These are phyloP conservation scores for Penicillium decumbens DNA, from an alignment of 2,329 filamentous ascomycete genomes.

Conservation along the genomic window DNA sequence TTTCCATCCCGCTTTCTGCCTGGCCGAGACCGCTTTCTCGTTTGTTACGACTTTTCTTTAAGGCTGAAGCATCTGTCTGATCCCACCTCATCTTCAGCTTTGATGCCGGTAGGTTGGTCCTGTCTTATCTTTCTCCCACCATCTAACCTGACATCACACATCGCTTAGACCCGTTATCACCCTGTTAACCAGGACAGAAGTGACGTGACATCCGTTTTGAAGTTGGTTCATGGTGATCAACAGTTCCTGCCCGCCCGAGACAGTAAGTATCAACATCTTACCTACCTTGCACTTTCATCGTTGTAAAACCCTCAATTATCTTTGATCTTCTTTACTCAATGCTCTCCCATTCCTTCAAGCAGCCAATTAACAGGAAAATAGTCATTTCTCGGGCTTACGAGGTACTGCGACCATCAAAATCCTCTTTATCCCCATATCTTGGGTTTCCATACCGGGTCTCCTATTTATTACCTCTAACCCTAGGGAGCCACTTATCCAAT, in stretches of 20 bases:
- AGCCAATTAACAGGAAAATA: not conserved
- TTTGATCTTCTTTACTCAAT: not conserved
- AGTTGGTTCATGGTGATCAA: not conserved
- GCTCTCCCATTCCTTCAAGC: not conserved
- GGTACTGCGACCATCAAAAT: not conserved
- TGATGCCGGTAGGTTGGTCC: not conserved
- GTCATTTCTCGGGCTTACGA: not conserved
- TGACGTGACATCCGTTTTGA: not conserved
- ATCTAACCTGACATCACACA: not conserved
- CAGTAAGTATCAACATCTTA: not conserved
- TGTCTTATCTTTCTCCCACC: not conserved
- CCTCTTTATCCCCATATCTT: not conserved
- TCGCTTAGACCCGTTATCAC: not conserved
- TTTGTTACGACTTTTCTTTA: not conserved
- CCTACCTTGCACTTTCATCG: not conserved
- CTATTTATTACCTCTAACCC: not conserved
- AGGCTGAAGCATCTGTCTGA: not conserved
- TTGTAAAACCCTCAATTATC: not conserved
- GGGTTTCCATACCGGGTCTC: not conserved
- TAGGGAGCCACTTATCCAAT: too few relatives aligned
- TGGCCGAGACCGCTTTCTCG: conserved; percentile 1
- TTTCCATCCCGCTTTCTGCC: not conserved
- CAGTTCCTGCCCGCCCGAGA: not conserved
- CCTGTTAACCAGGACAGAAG: not conserved
- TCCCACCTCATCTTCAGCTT: not conserved